phyloP scores from a whole-genome alignment of 345 rosid species.

The Moringa oleifera region DNA sequence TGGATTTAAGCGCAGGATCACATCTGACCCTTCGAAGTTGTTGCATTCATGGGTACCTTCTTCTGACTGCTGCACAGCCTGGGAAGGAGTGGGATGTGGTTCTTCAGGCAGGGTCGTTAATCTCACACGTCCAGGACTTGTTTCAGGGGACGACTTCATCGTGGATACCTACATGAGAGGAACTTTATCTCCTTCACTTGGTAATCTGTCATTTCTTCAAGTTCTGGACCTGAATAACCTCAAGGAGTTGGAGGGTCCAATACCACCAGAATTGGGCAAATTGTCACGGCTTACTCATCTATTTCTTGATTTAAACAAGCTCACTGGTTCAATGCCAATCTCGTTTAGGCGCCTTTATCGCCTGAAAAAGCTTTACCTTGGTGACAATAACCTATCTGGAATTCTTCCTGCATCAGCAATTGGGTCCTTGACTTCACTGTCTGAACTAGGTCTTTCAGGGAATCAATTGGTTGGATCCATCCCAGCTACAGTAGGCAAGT shows the following conservation, averaged over 20 bases:
- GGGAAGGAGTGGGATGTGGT: constrained; percentile 51
- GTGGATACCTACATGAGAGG: constrained; percentile 45
- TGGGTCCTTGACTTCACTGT: constrained; percentile 24
- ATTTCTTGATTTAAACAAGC: constrained; percentile 47
- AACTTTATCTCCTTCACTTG: constrained; percentile 42
- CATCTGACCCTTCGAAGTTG: constrained; percentile 44
- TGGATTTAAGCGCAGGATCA: constrained; percentile 43
- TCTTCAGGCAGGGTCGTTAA: constrained; percentile 40
- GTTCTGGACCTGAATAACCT: constrained; percentile 48
- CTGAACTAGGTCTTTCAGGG: constrained; percentile 46
- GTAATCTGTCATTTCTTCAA: constrained; percentile 40
- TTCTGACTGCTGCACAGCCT: constrained; percentile 46
- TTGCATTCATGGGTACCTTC: constrained; percentile 38
- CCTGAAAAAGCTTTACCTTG: constrained; percentile 33
- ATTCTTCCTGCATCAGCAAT: constrained; percentile 23
- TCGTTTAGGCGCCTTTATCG: constrained; percentile 27
- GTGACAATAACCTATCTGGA: constrained; percentile 37
- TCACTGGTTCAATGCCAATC: constrained; percentile 37
- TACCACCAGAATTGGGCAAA: constrained; percentile 40
- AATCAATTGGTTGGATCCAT: constrained; percentile 36
- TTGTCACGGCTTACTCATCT: constrained; percentile 25
- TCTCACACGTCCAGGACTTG: constrained; percentile 35
- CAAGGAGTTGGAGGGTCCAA: constrained; percentile 41
- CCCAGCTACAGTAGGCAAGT: constrained; percentile 31
- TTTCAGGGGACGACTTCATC: constrained; percentile 24